Evolutionary conservation across 1,284 basidiomycete genomes (phyloP), one percentile per base, ranked within the genome.

Genomic region (Malassezia arunalokei): DNA sequence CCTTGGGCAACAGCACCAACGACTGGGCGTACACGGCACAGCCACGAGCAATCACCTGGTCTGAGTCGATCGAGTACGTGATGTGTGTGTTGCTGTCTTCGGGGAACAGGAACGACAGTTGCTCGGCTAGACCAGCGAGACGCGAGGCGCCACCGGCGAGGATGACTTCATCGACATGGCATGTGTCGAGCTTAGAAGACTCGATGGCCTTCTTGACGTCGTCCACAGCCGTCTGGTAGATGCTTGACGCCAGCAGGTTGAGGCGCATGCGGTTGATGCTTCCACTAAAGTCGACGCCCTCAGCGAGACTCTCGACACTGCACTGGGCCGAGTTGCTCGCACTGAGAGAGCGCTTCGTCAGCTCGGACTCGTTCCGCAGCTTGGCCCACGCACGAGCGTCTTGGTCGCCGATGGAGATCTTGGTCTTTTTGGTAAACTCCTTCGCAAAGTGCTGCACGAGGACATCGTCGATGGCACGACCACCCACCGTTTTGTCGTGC

Each of bases 341-440:
- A 46, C 83, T 85, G 58, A 98, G 79, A 0, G 89, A 90, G 60
- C 90, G 83, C 76, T 98, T 98, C 38, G 90, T 92, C 73, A 91
- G 84, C 74, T 96, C 91, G 55, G 94, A 82, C 15, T 91, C 89
- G 47, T 96, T 82, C 28, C 86, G 81, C 38, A 98, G 81, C 74
- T 94, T 95, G 45, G 89, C 87, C 73, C 90, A 86, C 4, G 92
- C 89, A 20, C 94, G 86, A 69, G 83, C 81, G 54, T 74, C 70
- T 28, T 60, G 37, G 12, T 66, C 66, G 46, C 59, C 65, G 37
- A 95, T 78, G 0, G 83, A 77, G 24, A 81, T 80, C 76, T 91
- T 91, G 37, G 85, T 90, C 79, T 96, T 98, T 76, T 96, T 96
- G 49, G 87, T 87, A 75, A 98, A 98, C 68, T 98, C 92, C 73